phyloP scores from a whole-genome alignment of 1,284 basidiomycete species.

The Irpex rosettiformis region DNA sequence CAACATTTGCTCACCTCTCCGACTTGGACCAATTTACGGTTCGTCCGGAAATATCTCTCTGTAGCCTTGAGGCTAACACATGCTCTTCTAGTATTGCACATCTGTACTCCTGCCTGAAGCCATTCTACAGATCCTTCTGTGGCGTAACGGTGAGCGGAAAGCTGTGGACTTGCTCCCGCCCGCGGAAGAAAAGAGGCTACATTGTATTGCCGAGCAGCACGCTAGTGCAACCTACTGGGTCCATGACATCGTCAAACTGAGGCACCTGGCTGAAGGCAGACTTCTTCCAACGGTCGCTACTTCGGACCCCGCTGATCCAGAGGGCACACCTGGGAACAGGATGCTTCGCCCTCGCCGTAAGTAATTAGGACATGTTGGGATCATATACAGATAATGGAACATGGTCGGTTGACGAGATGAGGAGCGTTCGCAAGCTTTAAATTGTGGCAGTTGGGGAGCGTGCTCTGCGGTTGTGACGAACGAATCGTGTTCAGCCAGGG shows the following conservation, averaged over 20 bases:
- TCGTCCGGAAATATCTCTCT: constrained; percentile 20
- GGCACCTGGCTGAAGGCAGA: constrained; percentile 21
- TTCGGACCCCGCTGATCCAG: constrained; percentile 3
- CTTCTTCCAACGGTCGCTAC: constrained; percentile 20
- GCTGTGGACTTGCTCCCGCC: constrained; percentile 42
- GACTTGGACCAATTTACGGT: constrained; percentile 56
- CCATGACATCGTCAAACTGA: constrained; percentile 48
- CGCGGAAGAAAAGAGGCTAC: constrained; percentile 53
- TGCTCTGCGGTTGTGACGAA: neutral
- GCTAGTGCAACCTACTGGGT: constrained; percentile 63
- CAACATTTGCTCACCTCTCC: constrained; percentile 42
- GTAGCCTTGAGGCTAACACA: neutral
- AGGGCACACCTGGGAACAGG: neutral
- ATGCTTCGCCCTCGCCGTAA: constrained; percentile 3
- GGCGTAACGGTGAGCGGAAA: constrained; percentile 57
- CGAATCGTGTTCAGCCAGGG: neutral
- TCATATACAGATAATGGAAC: neutral
- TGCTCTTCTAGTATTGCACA: constrained; percentile 54
- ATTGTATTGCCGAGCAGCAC: constrained; percentile 43
- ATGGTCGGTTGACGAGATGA: neutral
- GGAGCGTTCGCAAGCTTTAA: neutral
- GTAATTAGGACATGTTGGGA: constrained; percentile 3
- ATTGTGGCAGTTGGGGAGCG: neutral
- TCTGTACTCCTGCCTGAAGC: constrained; percentile 68
- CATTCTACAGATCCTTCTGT: constrained; percentile 64